Conservation (phyloP, 2,329 filamentous ascomycete species). For the Sporothrix inflata region DNA sequence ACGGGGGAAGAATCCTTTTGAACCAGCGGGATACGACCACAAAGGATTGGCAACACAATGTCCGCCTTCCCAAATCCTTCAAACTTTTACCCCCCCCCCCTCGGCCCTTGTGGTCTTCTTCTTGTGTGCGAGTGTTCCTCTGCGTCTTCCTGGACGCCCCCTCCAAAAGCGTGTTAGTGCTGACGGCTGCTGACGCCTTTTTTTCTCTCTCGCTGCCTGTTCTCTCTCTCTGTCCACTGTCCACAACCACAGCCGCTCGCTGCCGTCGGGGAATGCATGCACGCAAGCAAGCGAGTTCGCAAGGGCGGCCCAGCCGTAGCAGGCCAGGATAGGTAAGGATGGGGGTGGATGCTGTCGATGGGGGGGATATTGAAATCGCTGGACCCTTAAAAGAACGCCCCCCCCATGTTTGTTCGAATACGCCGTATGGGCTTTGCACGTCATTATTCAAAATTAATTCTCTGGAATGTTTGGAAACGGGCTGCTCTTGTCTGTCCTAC, state of each 20-base stretch:
- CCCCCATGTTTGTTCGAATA: background rate
- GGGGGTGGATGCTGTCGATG: background rate
- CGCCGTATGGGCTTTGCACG: background rate
- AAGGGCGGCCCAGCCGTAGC: background rate
- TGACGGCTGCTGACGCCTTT: slow-evolving; percentile 15
- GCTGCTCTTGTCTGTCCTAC: background rate
- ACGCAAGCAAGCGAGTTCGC: slow-evolving; percentile 2
- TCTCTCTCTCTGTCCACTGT: background rate
- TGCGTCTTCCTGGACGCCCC: background rate
- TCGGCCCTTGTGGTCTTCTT: background rate
- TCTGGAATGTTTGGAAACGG: too few species aligned
- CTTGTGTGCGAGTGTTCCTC: too few species aligned
- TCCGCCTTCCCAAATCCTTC: background rate
- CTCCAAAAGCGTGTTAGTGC: slow-evolving; percentile 20
- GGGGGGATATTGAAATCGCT: background rate
- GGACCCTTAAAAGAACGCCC: background rate
- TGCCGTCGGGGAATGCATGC: slow-evolving; percentile 2
- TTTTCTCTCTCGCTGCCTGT: background rate
- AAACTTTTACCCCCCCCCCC: background rate
- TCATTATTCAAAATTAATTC: background rate
- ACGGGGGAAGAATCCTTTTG: background rate
- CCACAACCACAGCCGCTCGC: background rate
- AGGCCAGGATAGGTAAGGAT: background rate
- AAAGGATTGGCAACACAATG: background rate
- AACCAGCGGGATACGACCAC: background rate